These are phyloP conservation scores for Yamadazyma epiphylla DNA, from an alignment of 1,139 yeast genomes.

Conservation along the genomic window DNA sequence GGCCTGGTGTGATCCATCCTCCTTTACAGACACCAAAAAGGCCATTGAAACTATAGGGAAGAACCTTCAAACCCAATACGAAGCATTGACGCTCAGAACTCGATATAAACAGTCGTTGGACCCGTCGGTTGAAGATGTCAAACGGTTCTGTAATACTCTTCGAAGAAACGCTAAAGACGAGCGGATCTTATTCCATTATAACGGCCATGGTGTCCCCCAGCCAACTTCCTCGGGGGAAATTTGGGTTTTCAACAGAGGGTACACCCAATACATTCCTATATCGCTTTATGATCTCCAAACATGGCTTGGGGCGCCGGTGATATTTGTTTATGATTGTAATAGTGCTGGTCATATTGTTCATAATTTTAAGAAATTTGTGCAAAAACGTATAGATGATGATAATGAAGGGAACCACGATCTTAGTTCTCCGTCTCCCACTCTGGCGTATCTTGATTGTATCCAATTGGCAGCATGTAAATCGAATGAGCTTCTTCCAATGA, in stretches of 20 bases:
- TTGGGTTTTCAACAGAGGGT: constrained; percentile 97
- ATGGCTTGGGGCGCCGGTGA: constrained; percentile 98
- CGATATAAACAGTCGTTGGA: constrained; percentile 88
- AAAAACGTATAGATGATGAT: constrained; percentile 86
- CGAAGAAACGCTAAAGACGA: constrained; percentile 90
- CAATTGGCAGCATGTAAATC: constrained; percentile 92
- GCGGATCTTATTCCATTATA: constrained; percentile 87
- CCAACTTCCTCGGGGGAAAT: constrained; percentile 98
- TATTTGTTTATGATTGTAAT: constrained; percentile 91
- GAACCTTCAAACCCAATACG: constrained; percentile 82
- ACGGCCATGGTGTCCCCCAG: constrained; percentile 98
- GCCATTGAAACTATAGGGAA: constrained; percentile 93
- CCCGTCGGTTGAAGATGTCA: constrained; percentile 94
- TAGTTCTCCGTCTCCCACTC: constrained; percentile 61
- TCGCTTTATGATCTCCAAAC: constrained; percentile 89
- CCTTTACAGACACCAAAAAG: constrained; percentile 82
- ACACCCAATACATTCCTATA: constrained; percentile 95
- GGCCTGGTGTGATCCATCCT: constrained; percentile 89
- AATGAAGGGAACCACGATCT: constrained; percentile 67
- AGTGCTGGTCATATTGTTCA: constrained; percentile 92
- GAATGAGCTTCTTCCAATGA: constrained; percentile 84
- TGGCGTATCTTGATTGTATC: constrained; percentile 80
- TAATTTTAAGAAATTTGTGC: constrained; percentile 86
- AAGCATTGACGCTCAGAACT: constrained; percentile 80
- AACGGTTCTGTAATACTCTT: constrained; percentile 83